These are phyloP conservation scores for Ceratocystis diversiconidia DNA, from an alignment of 2,329 filamentous ascomycete genomes.

Conservation along the genomic window DNA sequence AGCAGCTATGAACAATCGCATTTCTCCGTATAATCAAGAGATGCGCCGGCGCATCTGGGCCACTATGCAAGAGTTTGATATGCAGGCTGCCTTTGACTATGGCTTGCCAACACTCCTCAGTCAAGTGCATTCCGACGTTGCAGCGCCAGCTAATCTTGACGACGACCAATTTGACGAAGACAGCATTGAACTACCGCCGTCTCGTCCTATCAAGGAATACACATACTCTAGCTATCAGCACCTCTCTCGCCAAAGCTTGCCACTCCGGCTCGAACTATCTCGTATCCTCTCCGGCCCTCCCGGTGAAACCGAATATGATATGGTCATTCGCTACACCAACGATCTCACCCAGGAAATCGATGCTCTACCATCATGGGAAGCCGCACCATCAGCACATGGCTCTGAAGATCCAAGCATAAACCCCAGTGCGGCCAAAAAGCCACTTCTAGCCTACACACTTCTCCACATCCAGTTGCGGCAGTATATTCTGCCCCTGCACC, in stretches of 20 bases:
- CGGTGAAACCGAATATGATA: constrained; percentile 45
- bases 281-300: constrained; percentile 40
- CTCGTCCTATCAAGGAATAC: constrained; percentile 38
- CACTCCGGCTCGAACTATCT: constrained; percentile 42
- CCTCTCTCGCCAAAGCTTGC: constrained; percentile 41
- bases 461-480: constrained; percentile 47
- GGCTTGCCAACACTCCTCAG: constrained; percentile 44
- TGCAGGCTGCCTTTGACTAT: constrained; percentile 48
- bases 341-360: constrained; percentile 48
- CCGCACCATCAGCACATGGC: constrained; percentile 13
- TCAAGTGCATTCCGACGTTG: constrained; percentile 41
- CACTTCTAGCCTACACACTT: constrained; percentile 44
- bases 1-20: constrained; percentile 38
- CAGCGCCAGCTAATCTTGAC: constrained; percentile 42
- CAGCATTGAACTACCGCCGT: constrained; percentile 36
- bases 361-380: constrained; percentile 42
- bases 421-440: constrained; percentile 33
- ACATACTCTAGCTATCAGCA: constrained; percentile 47
- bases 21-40: constrained; percentile 46
- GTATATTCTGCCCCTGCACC: constrained; percentile 47
- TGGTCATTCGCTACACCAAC: constrained; percentile 47
- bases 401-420: constrained; percentile 17
- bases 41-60: constrained; percentile 48
- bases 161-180: constrained; percentile 44
- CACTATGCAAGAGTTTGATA: constrained; percentile 46